phyloP scores from a whole-genome alignment of 768 basidiomycete species.

The Termitomyces sp. region DNA sequence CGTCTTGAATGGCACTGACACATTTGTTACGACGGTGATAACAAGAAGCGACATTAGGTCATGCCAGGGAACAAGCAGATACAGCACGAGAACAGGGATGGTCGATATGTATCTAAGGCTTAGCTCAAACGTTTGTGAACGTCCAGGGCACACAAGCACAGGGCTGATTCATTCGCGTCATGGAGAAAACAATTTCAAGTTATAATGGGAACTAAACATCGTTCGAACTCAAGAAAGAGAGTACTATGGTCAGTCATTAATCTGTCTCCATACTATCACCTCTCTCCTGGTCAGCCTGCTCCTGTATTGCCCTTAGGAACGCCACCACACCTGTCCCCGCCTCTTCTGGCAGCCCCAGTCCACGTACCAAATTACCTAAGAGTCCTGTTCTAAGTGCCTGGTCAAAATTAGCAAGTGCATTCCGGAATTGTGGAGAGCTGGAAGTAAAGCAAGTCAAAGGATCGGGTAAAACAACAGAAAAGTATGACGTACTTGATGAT shows the following conservation, averaged over 20 bases:
- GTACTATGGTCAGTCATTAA: conserved; percentile 24
- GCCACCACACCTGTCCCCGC: conserved; percentile 76
- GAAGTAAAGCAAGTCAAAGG: not conserved
- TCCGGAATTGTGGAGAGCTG: conserved; percentile 78
- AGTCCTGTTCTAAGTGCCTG: conserved; percentile 82
- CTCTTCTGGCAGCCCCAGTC: conserved; percentile 80
- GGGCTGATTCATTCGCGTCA: not conserved
- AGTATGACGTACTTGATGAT: conserved; percentile 54
- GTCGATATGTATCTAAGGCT: too few species aligned
- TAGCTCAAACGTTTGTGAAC: not conserved
- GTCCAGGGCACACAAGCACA: not conserved
- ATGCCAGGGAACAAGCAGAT: not conserved
- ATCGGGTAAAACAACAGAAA: not conserved
- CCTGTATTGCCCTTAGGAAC: conserved; percentile 78
- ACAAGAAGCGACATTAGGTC: too few species aligned
- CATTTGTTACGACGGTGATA: too few species aligned
- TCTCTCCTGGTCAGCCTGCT: conserved; percentile 60
- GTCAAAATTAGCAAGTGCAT: conserved; percentile 77
- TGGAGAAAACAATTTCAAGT: not conserved
- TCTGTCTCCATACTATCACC: conserved; percentile 75
- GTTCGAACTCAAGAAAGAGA: not conserved
- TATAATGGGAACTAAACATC: not conserved
- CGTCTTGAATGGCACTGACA: not conserved
- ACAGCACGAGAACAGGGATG: too few species aligned
- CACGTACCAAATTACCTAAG: conserved; percentile 68